Conservation (phyloP, 164 flowering plant genomes). For the Liriodendron chinense region DNA sequence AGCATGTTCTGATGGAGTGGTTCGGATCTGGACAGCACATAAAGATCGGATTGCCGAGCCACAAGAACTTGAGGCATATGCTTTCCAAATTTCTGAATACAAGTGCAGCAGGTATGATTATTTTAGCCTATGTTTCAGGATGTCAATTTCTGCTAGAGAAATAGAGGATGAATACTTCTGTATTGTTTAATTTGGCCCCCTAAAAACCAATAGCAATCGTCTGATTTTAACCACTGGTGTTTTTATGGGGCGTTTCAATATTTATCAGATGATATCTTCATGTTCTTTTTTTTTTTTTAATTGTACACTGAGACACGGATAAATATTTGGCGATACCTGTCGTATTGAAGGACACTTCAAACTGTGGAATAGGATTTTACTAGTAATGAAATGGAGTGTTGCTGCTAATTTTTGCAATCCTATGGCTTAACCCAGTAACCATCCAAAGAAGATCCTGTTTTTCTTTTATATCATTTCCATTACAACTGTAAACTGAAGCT, state of each 20-base stretch:
- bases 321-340: too few relatives aligned
- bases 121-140: not conserved
- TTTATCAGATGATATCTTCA: not conserved
- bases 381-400: too few relatives aligned
- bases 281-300: too few relatives aligned
- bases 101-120: conserved; percentile 63
- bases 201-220: not conserved
- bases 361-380: too few relatives aligned
- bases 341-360: too few relatives aligned
- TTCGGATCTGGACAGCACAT: conserved; percentile 75
- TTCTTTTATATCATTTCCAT: too few relatives aligned
- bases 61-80: conserved; percentile 56
- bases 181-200: not conserved
- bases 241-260: not conserved
- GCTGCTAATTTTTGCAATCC: too few relatives aligned
- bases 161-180: not conserved
- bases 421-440: too few relatives aligned
- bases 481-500: too few relatives aligned
- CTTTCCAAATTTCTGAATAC: conserved; percentile 60
- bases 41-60: conserved; percentile 53
- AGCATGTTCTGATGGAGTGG: conserved; percentile 95
- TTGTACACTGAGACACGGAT: too few relatives aligned
- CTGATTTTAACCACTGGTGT: not conserved
- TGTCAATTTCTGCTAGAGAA: not conserved
- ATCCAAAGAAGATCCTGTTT: too few relatives aligned